phyloP scores from a whole-genome alignment of 1,284 basidiomycete species.

The Porogramme epimiltina region DNA sequence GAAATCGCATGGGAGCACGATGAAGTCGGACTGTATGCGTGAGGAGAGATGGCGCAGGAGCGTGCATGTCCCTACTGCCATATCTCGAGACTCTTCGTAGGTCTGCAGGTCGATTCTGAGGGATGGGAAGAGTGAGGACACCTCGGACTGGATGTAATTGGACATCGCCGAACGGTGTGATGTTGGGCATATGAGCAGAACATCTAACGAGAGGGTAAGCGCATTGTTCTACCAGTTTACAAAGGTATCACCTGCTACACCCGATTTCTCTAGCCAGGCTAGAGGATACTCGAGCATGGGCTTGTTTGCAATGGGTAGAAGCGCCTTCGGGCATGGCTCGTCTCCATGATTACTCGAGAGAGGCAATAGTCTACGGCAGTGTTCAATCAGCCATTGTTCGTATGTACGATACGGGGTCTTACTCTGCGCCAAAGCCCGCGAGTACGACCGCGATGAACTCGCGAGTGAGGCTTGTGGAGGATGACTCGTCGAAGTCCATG shows the following conservation, averaged over 20 bases:
- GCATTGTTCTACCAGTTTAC: slow-evolving; percentile 10
- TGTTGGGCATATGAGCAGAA: slow-evolving; percentile 83
- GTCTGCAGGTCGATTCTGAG: slow-evolving; percentile 74
- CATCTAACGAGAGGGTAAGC: slow-evolving; percentile 72
- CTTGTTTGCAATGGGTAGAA: slow-evolving; percentile 85
- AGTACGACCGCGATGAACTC: slow-evolving; percentile 88
- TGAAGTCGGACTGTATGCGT: slow-evolving; percentile 80
- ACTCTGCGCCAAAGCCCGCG: slow-evolving; percentile 89
- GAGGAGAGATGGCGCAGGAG: slow-evolving; percentile 70
- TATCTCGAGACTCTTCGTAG: slow-evolving; percentile 70
- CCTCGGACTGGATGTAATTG: slow-evolving; percentile 78
- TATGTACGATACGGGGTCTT: slow-evolving; percentile 29
- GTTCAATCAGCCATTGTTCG: not conserved
- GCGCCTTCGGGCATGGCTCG: slow-evolving; percentile 79
- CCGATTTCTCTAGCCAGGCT: slow-evolving; percentile 85
- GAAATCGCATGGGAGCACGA: slow-evolving; percentile 92
- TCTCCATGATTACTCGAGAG: slow-evolving; percentile 75
- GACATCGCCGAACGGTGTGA: slow-evolving; percentile 74
- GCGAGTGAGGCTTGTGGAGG: slow-evolving; percentile 50
- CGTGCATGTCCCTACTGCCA: slow-evolving; percentile 66
- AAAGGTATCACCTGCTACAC: slow-evolving; percentile 66
- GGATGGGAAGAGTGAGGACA: slow-evolving; percentile 55
- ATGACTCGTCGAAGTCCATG: slow-evolving; percentile 65
- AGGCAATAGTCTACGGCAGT: slow-evolving; percentile 58
- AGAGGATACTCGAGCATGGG: slow-evolving; percentile 87